Evolutionary conservation across 805 yeast genomes (phyloP).

Genomic region (Kregervanrija pseudodelftensis): DNA sequence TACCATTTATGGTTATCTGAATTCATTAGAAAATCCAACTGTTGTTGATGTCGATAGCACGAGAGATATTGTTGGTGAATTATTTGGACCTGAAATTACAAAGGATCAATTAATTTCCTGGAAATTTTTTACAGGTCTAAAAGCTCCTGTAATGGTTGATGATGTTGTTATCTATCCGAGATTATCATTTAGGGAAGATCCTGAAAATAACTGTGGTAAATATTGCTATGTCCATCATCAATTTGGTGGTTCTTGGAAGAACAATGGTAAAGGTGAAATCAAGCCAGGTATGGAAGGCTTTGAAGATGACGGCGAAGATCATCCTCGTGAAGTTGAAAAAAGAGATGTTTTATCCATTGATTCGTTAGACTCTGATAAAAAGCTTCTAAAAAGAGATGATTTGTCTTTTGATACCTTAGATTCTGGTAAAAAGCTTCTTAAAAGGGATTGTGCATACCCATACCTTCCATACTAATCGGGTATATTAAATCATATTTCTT

Average conservation of each 20-base stretch:
- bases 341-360: conserved; percentile 6
- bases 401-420: neutral
- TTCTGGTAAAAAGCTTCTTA: neutral
- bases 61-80: conserved; percentile 22
- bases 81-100: conserved; percentile 26
- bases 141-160: conserved; percentile 28
- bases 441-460: conserved; percentile 3
- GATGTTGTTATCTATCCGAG: conserved; percentile 30
- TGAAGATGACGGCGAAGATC: conserved; percentile 14
- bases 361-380: neutral
- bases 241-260: conserved; percentile 32
- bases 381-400: conserved; percentile 5
- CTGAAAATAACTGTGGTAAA: conserved; percentile 28
- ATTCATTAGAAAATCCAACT: conserved; percentile 30
- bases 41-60: conserved; percentile 27
- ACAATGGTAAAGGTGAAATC: conserved; percentile 30
- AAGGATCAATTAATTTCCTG: conserved; percentile 24
- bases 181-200: conserved; percentile 28
- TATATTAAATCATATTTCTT: neutral
- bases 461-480: neutral
- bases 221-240: conserved; percentile 29
- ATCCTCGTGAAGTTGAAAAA: conserved; percentile 14
- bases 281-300: conserved; percentile 24
- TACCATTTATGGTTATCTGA: conserved; percentile 58
- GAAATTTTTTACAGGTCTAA: conserved; percentile 28